Base-by-base conservation (phyloP, 2,329 filamentous ascomycete genomes). In the Fusarium dlaminii region DNA sequence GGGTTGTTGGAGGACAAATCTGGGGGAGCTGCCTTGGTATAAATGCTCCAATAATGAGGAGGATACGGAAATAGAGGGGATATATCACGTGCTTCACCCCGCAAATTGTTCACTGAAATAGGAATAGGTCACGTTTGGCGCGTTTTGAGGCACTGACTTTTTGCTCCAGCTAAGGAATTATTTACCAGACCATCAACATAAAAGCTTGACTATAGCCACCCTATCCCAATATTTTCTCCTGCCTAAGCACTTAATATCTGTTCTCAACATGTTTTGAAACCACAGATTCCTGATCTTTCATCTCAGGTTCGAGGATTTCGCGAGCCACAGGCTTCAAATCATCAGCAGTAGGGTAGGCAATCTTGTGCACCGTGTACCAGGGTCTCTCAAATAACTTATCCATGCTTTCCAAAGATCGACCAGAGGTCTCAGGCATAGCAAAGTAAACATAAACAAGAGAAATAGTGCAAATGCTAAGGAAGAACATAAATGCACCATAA, bases 391-490 rank as follows among this genome's bases (percentile, higher is more conserved):
- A 81, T 3, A 80, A 40, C 34, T 72, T 75, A 6, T 81, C 79
- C 75, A 81, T 80, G 15, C 75, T 78, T 70, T 81, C 79, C 12
- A 81, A 43, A 1, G 79, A 80, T 6, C 79, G 57, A 3, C 79
- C 79, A 1, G 79, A 75, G 0, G 79, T 81, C 37, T 81, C 80
- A 5, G 81, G 81, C 68, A 83, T 79, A 2, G 79, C 78, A 39
- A 83, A 76, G 58, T 75, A 82, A 3, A 81, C 80, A 24, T 81
- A 83, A 3, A 77, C 59, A 2, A 82, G 61, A 1, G 79, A 80
- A 1, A 77, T 37, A n/a, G 32, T 40, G 29, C 76, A 81, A 18
- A 82, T 80, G 20, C 64, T 68, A 0, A 75, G 64, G 57, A 81
- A 81, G 27, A 81, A 80, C 29, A 78, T 70, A 24, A 81, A 81